Evolutionary conservation across 2,329 filamentous ascomycete genomes (phyloP).

Genomic region (Lachnellula subtilissima): DNA sequence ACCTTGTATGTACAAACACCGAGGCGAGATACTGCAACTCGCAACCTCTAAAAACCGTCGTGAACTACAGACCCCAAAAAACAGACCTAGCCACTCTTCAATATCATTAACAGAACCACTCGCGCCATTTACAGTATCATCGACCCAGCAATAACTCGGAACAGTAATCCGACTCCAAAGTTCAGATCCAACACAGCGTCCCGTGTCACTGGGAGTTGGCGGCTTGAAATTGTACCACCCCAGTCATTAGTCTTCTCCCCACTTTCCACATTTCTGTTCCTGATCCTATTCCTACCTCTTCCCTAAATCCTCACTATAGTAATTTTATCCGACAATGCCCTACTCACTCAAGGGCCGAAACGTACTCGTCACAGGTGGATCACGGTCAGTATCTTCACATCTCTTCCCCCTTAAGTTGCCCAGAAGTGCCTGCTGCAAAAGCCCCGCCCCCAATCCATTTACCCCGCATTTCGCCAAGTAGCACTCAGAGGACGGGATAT

Average conservation of each 20-base stretch:
- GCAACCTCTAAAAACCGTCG: neutral
- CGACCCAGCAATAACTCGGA: neutral
- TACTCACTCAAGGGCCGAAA: constrained; percentile 58
- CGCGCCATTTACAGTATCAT: neutral
- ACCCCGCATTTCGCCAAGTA: neutral
- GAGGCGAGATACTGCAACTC: neutral
- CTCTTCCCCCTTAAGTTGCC: neutral
- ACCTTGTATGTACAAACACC: neutral
- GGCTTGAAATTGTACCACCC: neutral
- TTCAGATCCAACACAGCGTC: neutral
- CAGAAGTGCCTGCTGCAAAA: neutral
- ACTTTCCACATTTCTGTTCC: neutral
- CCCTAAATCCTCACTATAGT: neutral
- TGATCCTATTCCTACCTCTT: neutral
- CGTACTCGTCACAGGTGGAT: constrained; percentile 60
- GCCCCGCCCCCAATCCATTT: neutral
- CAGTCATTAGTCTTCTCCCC: neutral
- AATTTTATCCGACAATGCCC: constrained; percentile 42
- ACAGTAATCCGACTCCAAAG: neutral
- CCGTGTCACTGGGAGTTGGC: neutral
- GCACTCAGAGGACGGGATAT: neutral
- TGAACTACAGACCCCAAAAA: neutral
- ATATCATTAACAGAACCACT: neutral
- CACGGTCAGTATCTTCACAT: constrained; percentile 42
- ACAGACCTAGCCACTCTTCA: neutral